Base-by-base conservation (phyloP, 148 eudicot genomes). In the Chenopodium berlandieri region DNA sequence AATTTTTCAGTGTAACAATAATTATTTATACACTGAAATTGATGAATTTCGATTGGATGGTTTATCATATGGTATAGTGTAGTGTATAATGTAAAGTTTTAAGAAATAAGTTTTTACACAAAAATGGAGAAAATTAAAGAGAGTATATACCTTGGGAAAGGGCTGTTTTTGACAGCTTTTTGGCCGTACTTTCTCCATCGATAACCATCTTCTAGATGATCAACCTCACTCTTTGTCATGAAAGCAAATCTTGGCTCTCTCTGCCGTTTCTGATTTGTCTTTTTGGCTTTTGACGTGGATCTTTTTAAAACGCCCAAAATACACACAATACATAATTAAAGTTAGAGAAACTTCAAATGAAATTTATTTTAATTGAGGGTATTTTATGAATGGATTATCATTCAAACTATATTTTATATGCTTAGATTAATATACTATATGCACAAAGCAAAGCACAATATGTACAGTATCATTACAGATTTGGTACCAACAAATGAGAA, bases 111-210 rank as follows among this genome's bases (percentile, higher is more conserved):
- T 40, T 37, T 37, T 40, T 40, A 40, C 44, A 40, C 7, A 40
- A 40, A 40, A 40, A 40, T 40, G 44, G 58, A 17, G n/a, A 20
- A 71, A 47, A 17, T n/a, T 46, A 72, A 8, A 72, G 54, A 11
- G 10, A 32, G 17, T 58, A 34, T 27, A 9, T 87, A 94, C 98
- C 98, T 94, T 27, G 98, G 98, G 71, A 90, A 94, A 79, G 94
- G 91, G 86, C 92, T 91, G 88, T 94, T 91, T 76, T 94, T 94
- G 37, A 94, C 97, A 84, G 97, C 94, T 79, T 93, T 93, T 84
- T 94, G 98, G 82, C 98, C 98, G 75, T 94, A 94, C 84, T 94
- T 94, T 82, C 98, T 88, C 98, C 98, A 94, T 80, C 95, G 80
- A 82, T 90, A 94, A 0, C 98, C 98, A 84, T 94, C 98, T 90